These are phyloP conservation scores for Penicillium silybi DNA, from an alignment of 495 filamentous ascomycete genomes.

Conservation along the genomic window DNA sequence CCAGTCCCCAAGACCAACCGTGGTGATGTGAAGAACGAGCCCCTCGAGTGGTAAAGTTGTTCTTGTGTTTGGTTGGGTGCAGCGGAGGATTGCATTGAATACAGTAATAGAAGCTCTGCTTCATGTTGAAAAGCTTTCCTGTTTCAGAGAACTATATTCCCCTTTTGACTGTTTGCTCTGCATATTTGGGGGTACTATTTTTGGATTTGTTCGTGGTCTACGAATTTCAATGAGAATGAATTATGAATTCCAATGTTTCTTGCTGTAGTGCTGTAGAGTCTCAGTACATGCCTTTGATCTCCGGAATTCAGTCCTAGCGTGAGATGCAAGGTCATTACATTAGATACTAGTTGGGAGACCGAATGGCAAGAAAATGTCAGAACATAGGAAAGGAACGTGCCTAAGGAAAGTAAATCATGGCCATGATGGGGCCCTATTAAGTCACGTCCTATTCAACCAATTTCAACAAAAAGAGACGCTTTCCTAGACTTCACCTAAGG, in stretches of 20 bases:
- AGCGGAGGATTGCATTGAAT: slow-evolving; percentile 7
- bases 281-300: neutral
- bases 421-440: neutral
- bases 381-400: neutral
- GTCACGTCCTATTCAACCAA: neutral
- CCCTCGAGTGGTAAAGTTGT: slow-evolving; percentile 77
- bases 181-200: slow-evolving; percentile 7
- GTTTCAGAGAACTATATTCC: slow-evolving; percentile 22
- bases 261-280: neutral
- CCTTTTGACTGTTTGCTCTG: slow-evolving; percentile 9
- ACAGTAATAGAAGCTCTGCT: slow-evolving; percentile 6
- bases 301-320: neutral
- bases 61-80: slow-evolving; percentile 6
- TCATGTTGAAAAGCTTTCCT: slow-evolving; percentile 6
- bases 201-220: slow-evolving; percentile 11
- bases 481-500: slow-evolving; percentile 32
- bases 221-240: slow-evolving; percentile 28
- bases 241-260: slow-evolving; percentile 15
- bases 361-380: neutral
- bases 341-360: slow-evolving; percentile 5
- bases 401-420: neutral
- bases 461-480: neutral
- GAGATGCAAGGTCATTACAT: slow-evolving; percentile 7
- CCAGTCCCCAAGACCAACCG: slow-evolving; percentile 89
- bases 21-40: slow-evolving; percentile 79